Base-by-base conservation (phyloP, 345 rosid genomes). In the Aegle marmelos region DNA sequence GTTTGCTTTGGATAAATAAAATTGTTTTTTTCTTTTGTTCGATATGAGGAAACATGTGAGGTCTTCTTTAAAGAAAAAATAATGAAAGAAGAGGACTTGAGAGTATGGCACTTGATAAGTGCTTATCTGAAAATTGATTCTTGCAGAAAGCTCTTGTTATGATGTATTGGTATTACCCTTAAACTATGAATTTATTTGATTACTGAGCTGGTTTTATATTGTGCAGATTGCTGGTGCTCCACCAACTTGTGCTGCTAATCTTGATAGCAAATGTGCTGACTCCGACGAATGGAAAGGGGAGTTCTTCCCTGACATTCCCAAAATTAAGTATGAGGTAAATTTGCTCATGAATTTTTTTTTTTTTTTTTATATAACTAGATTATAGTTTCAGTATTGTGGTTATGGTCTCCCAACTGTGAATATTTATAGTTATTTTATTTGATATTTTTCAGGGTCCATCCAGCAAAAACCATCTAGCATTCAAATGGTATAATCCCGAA, bases 261-360 rank as follows among this genome's bases (percentile, higher is more conserved):
- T 85, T 73, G 92, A 82, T 50, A 77, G 81, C 7, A 74, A 87
- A 72, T 93, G 96, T 37, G 79, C 78, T 75, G 94, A 86, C 63
- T 82, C 88, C 14, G 93, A 78, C 68, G 92, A 85, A n/a, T 96
- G 99, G 98, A 69, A 91, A 81, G 98, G 97, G 63, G 99, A 96
- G 36, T 94, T 92, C 84, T 94, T 96, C 85, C 98, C 94, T 31
- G 94, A 71, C 16, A 89, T 96, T 79, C 89, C 95, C 48, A 84
- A 88, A 25, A 87, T 96, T 82, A 89, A 90, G 85, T 94, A 88
- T 41, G 98, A 96, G 99, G 98, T 93, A 82, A 75, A 68, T 28
- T 72, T 45, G 13, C 36, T 54, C 37, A 36, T 76, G 25, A 39
- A 7, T 11, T 37, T 3, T 36, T 54, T 68, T 14, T 30, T 16